These are phyloP conservation scores for Aspergillus funiculosus DNA, from an alignment of 495 filamentous ascomycete species.

Conservation along the genomic window DNA sequence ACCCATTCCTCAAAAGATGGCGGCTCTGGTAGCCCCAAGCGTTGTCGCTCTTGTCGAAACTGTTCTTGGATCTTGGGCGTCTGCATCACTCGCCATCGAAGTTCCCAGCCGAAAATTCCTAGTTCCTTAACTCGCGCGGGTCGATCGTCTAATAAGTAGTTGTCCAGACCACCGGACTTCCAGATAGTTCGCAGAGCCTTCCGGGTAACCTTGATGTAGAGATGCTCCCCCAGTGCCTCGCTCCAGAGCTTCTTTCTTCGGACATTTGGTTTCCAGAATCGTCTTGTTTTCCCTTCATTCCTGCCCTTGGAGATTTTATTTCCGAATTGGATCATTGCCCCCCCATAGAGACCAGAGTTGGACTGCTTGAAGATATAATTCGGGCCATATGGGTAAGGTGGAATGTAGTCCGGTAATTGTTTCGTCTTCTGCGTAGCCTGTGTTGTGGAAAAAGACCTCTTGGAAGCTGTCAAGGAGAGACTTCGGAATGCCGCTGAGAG, in stretches of 20 bases:
- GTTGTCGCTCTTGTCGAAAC: constrained; percentile 51
- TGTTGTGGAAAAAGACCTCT: constrained; percentile 42
- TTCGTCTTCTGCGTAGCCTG: constrained; percentile 30
- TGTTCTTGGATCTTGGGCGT: constrained; percentile 53
- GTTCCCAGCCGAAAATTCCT: constrained; percentile 78
- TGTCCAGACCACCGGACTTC: constrained; percentile 81
- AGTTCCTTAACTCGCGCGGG: constrained; percentile 71
- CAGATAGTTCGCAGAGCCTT: constrained; percentile 78
- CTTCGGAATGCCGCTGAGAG: constrained; percentile 39
- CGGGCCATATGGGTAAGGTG: constrained; percentile 82
- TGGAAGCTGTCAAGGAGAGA: constrained; percentile 37
- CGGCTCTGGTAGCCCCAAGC: constrained; percentile 42
- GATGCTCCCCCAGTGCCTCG: constrained; percentile 53
- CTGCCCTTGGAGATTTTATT: constrained; percentile 74
- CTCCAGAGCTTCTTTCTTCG: constrained; percentile 70
- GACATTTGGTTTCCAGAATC: constrained; percentile 85
- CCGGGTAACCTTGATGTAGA: constrained; percentile 71
- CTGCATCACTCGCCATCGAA: constrained; percentile 83
- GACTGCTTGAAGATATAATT: constrained; percentile 76
- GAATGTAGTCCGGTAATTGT: constrained; percentile 44
- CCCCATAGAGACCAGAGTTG: constrained; percentile 80
- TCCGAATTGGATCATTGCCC: constrained; percentile 73
- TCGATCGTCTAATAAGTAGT: constrained; percentile 76
- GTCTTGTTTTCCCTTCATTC: constrained; percentile 76
- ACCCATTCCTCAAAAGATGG: constrained; percentile 38